Evolutionary conservation across 805 yeast species (phyloP), one percentile per base, ranked within the genome.

Genomic region (Ogataea methylovora): DNA sequence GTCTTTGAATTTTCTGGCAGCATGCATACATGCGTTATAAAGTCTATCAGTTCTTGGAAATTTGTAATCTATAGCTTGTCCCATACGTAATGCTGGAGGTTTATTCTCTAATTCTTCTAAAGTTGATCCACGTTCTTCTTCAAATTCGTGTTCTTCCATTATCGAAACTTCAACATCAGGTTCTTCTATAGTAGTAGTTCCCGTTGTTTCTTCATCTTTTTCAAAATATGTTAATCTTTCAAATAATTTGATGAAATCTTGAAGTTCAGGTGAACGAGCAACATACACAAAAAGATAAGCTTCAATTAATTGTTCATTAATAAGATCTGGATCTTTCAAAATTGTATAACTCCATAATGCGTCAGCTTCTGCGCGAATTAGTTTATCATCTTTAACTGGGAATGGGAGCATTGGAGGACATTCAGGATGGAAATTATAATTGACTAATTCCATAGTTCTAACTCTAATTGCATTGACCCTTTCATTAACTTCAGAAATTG

Each of bases 351-450:
- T 68, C 78, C 94, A 74, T 5, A 90, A 38, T 0, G 97, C 97
- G 39, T 75, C 68, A 0, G 90, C 75, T 56, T 90, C 97, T 0
- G 80, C 77, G 28, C 82, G 35, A 1, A 84, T 57, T 40, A 76
- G 69, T 16, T 45, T 39, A 4, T 62, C 49, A 3, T 60, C 41
- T 2, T 46, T 45, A 8, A 83, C 50, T 8, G 63, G 62, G 1
- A 63, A 45, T 1, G 74, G 49, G 1, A 95, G 88, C 27, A 90
- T 59, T 37, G 90, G 73, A 3, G 97, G 97, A 3, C 86, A 73
- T 11, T 61, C 47, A 3, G 41, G 37, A 30, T 52, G 42, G 41
- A 58, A 58, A 12, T 41, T 37, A 59, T 52, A 60, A 27, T 52
- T 52, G 16, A 51, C 40, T 23, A 52, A 32, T 19, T 48, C 53